Conservation (phyloP, 768 basidiomycete genomes). For the Mrakia gelida region DNA sequence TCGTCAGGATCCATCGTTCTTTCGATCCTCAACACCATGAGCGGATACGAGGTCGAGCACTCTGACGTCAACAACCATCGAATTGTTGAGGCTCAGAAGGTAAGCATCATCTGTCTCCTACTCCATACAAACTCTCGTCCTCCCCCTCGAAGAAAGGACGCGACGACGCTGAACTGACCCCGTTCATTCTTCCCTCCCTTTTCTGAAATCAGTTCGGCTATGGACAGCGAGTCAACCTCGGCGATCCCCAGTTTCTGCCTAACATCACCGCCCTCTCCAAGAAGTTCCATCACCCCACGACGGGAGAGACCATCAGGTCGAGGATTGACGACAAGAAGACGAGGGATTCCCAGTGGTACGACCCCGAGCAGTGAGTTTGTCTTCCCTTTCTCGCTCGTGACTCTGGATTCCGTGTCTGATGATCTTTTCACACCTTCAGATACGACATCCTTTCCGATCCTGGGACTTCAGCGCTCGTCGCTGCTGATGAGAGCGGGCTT, state of each 20-base stretch:
- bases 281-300: conserved; percentile 37
- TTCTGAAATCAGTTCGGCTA: conserved; percentile 43
- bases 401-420: not conserved
- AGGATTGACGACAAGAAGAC: conserved; percentile 42
- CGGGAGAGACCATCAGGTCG: conserved; percentile 19
- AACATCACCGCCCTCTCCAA: conserved; percentile 47
- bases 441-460: conserved; percentile 38
- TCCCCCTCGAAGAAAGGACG: not conserved
- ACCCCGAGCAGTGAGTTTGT: conserved; percentile 40
- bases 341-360: conserved; percentile 40
- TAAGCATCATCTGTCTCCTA: not conserved
- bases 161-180: conserved; percentile 42
- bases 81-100: conserved; percentile 73
- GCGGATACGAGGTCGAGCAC: conserved; percentile 53
- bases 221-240: conserved; percentile 43
- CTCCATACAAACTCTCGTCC: conserved; percentile 42
- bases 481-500: conserved; percentile 43
- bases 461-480: conserved; percentile 48
- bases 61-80: conserved; percentile 71
- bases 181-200: conserved; percentile 2
- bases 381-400: conserved; percentile 30
- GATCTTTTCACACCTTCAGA: not conserved
- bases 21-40: conserved; percentile 85
- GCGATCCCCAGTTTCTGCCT: conserved; percentile 47
- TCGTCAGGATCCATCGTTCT: conserved; percentile 77